Base-by-base conservation (phyloP, 805 yeast species). In the Cyberlindnera mrakii region DNA sequence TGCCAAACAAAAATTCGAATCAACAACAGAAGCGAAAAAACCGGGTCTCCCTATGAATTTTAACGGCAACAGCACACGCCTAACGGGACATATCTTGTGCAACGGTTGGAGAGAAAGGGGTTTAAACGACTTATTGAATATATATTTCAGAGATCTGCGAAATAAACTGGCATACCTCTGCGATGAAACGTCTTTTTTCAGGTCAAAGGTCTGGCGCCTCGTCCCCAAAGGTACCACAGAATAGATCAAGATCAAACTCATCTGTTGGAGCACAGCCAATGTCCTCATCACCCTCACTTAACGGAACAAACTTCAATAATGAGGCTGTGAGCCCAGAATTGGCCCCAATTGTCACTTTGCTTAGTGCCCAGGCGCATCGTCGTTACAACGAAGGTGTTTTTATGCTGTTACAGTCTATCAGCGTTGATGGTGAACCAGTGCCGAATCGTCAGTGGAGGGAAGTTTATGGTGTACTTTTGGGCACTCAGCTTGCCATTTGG, bases 401-500 rank as follows among this genome's bases (percentile, higher is more conserved):
- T 56, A 77, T 84, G 83, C 63, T 85, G 8, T 67, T 84, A 47
- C 79, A 81, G 52, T 91, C 85, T 53, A 66, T 85, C 52, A 80
- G 81, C 56, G 77, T 85, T 20, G 96, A 91, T 52, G 99, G 99
- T 8, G 75, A 81, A 43, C 90, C 96, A 0, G 63, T 67, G 4
- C 80, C 83, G 0, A 85, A 82, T 39, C 71, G 97, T 37, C 74
- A 75, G 54, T 93, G 99, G 99, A 72, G 75, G 42, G 96, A 93
- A 65, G 96, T 90, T 19, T 93, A 85, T 61, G 98, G 96, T 35
- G 87, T 86, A 14, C 68, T 93, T 34, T 79, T 87, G 4, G 99
- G 99, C 17, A 86, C 87, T 45, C 96, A 91, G 55, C 68, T 93
- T 47, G 95, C 97, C 0, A 77, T 87, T 48, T 93, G 98, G 97